Conservation (phyloP, 1,139 yeast genomes). For the Hyphopichia fennica region DNA sequence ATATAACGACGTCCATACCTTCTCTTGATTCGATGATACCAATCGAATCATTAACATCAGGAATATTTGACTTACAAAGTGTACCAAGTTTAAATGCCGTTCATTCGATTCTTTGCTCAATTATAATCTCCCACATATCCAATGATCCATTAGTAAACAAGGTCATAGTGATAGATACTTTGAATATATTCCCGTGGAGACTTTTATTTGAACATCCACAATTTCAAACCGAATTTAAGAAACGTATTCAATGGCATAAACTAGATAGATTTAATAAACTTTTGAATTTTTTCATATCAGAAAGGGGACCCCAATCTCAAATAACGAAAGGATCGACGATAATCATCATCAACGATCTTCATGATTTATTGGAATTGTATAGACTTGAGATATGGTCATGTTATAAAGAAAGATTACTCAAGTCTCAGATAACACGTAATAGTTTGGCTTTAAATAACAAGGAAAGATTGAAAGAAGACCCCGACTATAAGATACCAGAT, state of each 20-base stretch:
- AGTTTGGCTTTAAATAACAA: conserved; percentile 18
- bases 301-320: neutral
- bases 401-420: conserved; percentile 37
- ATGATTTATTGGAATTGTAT: conserved; percentile 38
- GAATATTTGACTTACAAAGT: conserved; percentile 39
- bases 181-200: conserved; percentile 31
- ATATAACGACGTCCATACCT: conserved; percentile 27
- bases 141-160: conserved; percentile 6
- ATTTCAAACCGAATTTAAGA: conserved; percentile 12
- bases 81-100: conserved; percentile 32
- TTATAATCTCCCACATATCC: conserved; percentile 31
- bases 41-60: conserved; percentile 12
- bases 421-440: conserved; percentile 31
- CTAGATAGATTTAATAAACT: conserved; percentile 30
- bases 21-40: conserved; percentile 24
- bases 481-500: conserved; percentile 22
- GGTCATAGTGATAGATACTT: conserved; percentile 30
- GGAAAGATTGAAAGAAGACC: conserved; percentile 20
- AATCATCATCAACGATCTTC: conserved; percentile 34
- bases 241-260: conserved; percentile 14
- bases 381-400: conserved; percentile 32
- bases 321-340: conserved; percentile 6
- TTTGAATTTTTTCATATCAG: conserved; percentile 1
- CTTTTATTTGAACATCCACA: conserved; percentile 16
- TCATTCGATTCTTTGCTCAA: conserved; percentile 20